phyloP scores from a whole-genome alignment of 345 rosid genomes.

The Nephelium lappaceum region DNA sequence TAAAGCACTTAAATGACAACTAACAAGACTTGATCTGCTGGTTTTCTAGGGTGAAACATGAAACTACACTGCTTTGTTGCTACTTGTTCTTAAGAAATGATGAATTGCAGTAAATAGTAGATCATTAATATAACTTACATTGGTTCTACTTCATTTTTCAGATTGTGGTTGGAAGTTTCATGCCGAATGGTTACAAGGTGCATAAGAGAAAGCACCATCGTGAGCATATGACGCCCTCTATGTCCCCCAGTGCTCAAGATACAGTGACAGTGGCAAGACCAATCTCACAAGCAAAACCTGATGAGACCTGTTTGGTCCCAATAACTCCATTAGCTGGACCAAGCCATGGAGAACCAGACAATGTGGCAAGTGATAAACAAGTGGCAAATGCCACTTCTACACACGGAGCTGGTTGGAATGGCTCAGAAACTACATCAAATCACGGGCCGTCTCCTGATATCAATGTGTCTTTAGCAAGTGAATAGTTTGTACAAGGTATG shows the following conservation, averaged over 20 bases:
- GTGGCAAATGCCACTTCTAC: conserved; percentile 9
- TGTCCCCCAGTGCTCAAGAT: conserved; percentile 22
- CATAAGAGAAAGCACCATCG: conserved; percentile 34
- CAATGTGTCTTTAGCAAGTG: conserved; percentile 43
- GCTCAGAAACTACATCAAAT: conserved; percentile 28
- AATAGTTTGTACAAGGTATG: conserved; percentile 35
- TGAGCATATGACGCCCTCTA: neutral
- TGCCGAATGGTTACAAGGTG: conserved; percentile 40
- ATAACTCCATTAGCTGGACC: conserved; percentile 13
- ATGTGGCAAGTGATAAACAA: conserved; percentile 15
- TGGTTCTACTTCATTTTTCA: conserved; percentile 22
- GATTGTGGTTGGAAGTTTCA: conserved; percentile 71
- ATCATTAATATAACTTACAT: neutral
- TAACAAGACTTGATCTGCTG: neutral
- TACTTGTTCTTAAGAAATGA: neutral
- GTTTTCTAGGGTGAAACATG: neutral
- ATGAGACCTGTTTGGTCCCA: conserved; percentile 16
- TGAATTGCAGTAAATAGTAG: neutral
- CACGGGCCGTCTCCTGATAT: conserved; percentile 54
- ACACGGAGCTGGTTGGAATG: conserved; percentile 32
- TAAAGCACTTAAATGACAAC: neutral
- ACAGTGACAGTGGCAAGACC: conserved; percentile 26
- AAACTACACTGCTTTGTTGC: neutral
- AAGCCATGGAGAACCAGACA: conserved; percentile 23
- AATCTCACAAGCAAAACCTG: conserved; percentile 41